Evolutionary conservation across 495 filamentous ascomycete species (phyloP).

Genomic region (Polyplosphaeria fusca): DNA sequence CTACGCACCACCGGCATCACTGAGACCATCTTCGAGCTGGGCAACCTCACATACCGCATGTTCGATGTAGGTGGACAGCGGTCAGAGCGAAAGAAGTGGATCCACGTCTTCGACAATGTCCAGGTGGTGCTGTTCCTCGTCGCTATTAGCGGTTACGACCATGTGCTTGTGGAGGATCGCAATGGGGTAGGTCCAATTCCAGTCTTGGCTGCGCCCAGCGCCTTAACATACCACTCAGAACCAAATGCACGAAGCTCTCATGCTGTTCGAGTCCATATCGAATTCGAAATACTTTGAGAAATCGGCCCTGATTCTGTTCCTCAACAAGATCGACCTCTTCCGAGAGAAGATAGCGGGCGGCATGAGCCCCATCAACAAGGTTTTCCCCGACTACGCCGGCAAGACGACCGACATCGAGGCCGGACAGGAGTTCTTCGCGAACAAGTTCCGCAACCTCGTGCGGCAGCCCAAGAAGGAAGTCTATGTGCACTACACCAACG

Average conservation of each 20-base stretch:
- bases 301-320: conserved; percentile 97
- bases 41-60: conserved; percentile 97
- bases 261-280: conserved; percentile 98
- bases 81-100: conserved; percentile 99
- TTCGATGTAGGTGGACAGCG: conserved; percentile 99
- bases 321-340: conserved; percentile 99
- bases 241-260: conserved; percentile 98
- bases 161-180: conserved; percentile 87
- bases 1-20: conserved; percentile 99
- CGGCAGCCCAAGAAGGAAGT: conserved; percentile 99
- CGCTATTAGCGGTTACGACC: conserved; percentile 98
- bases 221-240: too few species aligned
- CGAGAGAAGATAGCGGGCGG: conserved; percentile 89
- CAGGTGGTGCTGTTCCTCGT: conserved; percentile 98
- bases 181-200: conserved; percentile 31
- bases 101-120: conserved; percentile 99
- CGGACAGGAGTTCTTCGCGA: conserved; percentile 38
- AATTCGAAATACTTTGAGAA: conserved; percentile 99
- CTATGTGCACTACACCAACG: conserved; percentile 99
- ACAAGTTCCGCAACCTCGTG: conserved; percentile 58
- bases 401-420: conserved; percentile 44
- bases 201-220: too few species aligned
- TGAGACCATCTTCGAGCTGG: conserved; percentile 97
- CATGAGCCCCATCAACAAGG: conserved; percentile 99
- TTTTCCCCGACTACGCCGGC: conserved; percentile 97